Evolutionary conservation across 2,329 filamentous ascomycete species (phyloP), one percentile per base, ranked within the genome.

Genomic region (Chrysoporthe deuterocubensis): DNA sequence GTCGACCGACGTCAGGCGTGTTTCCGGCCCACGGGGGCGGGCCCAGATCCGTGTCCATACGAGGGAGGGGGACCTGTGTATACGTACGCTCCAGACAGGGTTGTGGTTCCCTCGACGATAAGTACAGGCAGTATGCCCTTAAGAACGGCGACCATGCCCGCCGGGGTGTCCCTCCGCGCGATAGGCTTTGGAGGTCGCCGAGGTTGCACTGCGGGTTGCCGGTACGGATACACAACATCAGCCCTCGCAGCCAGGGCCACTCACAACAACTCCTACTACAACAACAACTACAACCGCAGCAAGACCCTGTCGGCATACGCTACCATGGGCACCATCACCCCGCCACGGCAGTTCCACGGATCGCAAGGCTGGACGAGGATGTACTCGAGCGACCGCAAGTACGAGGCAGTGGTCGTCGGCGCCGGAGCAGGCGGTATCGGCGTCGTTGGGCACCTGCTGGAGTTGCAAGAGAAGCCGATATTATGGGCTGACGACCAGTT

Each of bases 401-500:
- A 70, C 59, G 69, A 72, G 52, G 65, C 72, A 13, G 68, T 74
- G 32, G 73, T 70, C 42, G 68, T 70, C 7, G 68, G 68, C n/a
- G 68, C 62, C 14, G 68, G 68, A 1, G 26, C 68, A 0, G 67
- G 70, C 56, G 88, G 88, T 66, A 82, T 90, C 66, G 87, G 86
- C 3, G 84, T 83, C 7, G 80, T 90, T 34, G 87, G 88, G n/a
- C 89, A 88, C 72, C 76, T 90, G 21, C 80, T 90, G 21, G 86
- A 89, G 72, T 81, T 82, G 43, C 80, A 65, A 34, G 67, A 82
- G 59, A 77, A 83, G 8, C 76, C 78, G 9, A 82, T 82, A 16
- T 81, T 90, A 61, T 90, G 88, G 88, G 79, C 89, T 52, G 88
- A 90, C 73, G 81, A 85, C 44, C 73, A 75, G 2, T 89, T 90